Evolutionary conservation across 352 stramenopile species (phyloP), one percentile per base, ranked within the genome.

Genomic region (Globisporangium parvum): DNA sequence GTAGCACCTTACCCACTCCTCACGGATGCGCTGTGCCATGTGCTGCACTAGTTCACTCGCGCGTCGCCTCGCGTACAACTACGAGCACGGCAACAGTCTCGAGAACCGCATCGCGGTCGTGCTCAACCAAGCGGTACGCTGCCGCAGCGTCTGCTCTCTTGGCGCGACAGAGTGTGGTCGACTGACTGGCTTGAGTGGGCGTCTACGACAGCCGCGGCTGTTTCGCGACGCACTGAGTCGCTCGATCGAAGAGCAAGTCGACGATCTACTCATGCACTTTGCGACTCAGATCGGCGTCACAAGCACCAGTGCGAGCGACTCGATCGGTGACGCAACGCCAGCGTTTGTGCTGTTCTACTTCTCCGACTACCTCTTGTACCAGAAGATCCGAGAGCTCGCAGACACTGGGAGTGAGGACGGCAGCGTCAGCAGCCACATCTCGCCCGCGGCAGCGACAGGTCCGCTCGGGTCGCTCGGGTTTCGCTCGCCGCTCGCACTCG

Each of bases 331-430:
- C 47, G 14, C 40, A 18, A 5, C 14, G 39, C 28, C 40, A 24
- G n/a, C 56, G 17, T 78, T 75, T 44, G 35, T 78, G 33, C 62
- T 73, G n/a, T 78, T 73, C 42, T 65, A 69, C 42, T 75, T 66
- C 51, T 73, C 70, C 10, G 50, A 64, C 18, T 14, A 51, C 42
- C 14, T 54, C 18, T 4, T 41, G 6, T 42, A 51, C 17, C 12
- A 35, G 28, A 56, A 52, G 37, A 14, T 52, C 5, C 51, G 18
- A 6, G 20, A 48, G 26, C n/a, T 55, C n/a, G 33, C 18, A 15
- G 56, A 40, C 20, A 49, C 41, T 15, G 45, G 28, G 3, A 45
- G 26, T 10, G 44, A 57, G 17, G 46, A 54, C n/a, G 20, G 28
- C 15, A 35, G 33, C 45, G 23, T 23, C 18, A 31, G 41, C 5